Evolutionary conservation across 805 yeast species (phyloP).

Genomic region (Metschnikowia bowlesiae): DNA sequence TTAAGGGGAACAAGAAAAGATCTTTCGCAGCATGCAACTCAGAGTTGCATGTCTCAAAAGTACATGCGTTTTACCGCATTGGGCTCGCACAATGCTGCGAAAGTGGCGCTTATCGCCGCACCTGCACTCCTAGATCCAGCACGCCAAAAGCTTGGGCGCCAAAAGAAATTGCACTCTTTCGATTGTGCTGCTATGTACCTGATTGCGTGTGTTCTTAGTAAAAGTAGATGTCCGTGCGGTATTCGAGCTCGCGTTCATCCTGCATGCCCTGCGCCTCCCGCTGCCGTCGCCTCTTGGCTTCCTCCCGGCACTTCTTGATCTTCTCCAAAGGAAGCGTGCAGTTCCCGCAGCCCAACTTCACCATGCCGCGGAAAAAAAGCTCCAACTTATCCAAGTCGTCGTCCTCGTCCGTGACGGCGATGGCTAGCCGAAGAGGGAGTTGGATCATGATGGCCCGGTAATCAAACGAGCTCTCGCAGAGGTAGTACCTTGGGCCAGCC

Average conservation of each 20-base stretch:
- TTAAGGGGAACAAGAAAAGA: neutral
- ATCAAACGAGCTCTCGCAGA: constrained; percentile 20
- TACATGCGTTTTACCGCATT: constrained; percentile 8
- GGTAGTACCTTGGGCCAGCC: constrained; percentile 14
- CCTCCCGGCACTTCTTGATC: constrained; percentile 3
- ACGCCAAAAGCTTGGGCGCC: neutral
- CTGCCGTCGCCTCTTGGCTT: constrained; percentile 3
- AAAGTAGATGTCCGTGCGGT: constrained; percentile 11
- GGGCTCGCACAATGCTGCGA: constrained; percentile 12
- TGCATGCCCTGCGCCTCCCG: neutral
- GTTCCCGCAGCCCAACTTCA: constrained; percentile 23
- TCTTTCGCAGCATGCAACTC: constrained; percentile 2
- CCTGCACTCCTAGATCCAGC: neutral
- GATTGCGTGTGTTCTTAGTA: neutral
- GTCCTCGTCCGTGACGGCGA: constrained; percentile 18
- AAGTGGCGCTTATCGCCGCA: neutral
- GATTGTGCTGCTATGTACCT: neutral
- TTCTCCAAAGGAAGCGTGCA: constrained; percentile 9
- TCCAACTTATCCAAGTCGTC: constrained; percentile 21
- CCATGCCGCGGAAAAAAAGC: constrained; percentile 22
- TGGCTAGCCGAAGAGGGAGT: constrained; percentile 18
- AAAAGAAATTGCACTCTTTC: neutral
- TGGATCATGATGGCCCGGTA: constrained; percentile 23
- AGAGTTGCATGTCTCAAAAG: constrained; percentile 2
- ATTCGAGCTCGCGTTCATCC: constrained; percentile 8